Evolutionary conservation across 345 rosid genomes (phyloP).

Genomic region (Bruguiera sexangula): DNA sequence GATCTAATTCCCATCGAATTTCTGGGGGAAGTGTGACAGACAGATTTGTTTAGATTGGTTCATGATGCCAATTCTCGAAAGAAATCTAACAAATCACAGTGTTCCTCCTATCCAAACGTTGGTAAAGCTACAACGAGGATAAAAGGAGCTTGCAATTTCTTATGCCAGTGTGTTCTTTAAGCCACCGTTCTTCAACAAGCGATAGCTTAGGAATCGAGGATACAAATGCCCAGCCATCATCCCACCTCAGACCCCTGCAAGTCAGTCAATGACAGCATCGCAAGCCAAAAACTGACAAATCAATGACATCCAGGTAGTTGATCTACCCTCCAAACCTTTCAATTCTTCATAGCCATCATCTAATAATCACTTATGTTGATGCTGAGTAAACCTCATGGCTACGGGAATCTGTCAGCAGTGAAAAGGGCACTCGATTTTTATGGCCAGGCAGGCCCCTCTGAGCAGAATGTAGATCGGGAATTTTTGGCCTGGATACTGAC

Average conservation of each 20-base stretch:
- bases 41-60: no score
- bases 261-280: neutral
- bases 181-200: no score
- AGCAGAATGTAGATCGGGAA: neutral
- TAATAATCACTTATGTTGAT: constrained; percentile 13
- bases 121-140: no score
- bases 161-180: no score
- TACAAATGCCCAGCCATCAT: neutral
- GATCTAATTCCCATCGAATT: no score
- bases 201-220: no score
- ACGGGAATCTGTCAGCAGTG: constrained; percentile 14
- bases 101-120: no score
- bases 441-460: constrained; percentile 9
- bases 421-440: constrained; percentile 21
- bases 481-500: constrained; percentile 21
- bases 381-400: constrained; percentile 10
- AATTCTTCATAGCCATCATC: neutral
- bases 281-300: neutral
- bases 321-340: neutral
- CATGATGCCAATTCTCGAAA: no score
- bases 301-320: neutral
- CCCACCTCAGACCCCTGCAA: neutral
- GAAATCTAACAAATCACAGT: no score
- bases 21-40: no score
- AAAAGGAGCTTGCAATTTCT: no score